phyloP scores from a whole-genome alignment of 148 eudicot genomes.

The Camellia japonica region DNA sequence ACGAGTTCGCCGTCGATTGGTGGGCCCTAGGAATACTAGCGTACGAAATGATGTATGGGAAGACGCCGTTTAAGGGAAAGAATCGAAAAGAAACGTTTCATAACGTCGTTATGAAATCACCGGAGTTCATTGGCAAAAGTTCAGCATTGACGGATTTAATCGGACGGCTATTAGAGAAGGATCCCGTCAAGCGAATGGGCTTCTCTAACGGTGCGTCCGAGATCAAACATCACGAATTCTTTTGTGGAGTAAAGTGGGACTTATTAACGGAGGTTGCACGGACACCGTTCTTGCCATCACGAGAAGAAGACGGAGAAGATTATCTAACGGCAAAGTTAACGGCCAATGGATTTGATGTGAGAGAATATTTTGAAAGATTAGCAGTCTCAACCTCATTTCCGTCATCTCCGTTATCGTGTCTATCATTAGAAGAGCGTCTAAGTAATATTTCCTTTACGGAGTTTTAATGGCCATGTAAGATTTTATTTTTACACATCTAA shows the following conservation, averaged over 20 bases:
- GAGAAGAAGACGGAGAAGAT: conserved; percentile 19
- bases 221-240: conserved; percentile 62
- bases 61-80: conserved; percentile 71
- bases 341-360: conserved; percentile 32
- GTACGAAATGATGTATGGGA: conserved; percentile 81
- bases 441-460: conserved; percentile 41
- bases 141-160: conserved; percentile 56
- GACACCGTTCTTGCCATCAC: conserved; percentile 63
- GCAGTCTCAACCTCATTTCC: conserved; percentile 31
- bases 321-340: conserved; percentile 8
- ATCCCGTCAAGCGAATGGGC: conserved; percentile 58
- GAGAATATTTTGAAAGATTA: conserved; percentile 47
- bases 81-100: conserved; percentile 64
- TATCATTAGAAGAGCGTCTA: conserved; percentile 21
- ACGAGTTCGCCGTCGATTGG: conserved; percentile 82
- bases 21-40: conserved; percentile 74
- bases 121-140: conserved; percentile 45
- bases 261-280: conserved; percentile 56
- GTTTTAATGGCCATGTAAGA: conserved; percentile 30
- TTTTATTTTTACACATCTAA: neutral
- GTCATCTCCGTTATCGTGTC: conserved; percentile 26
- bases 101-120: conserved; percentile 41
- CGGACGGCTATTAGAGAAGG: conserved; percentile 61
- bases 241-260: conserved; percentile 70
- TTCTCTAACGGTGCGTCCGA: conserved; percentile 57